Evolutionary conservation across 2,329 filamentous ascomycete species (phyloP).

Genomic region (Fulvia fulva): DNA sequence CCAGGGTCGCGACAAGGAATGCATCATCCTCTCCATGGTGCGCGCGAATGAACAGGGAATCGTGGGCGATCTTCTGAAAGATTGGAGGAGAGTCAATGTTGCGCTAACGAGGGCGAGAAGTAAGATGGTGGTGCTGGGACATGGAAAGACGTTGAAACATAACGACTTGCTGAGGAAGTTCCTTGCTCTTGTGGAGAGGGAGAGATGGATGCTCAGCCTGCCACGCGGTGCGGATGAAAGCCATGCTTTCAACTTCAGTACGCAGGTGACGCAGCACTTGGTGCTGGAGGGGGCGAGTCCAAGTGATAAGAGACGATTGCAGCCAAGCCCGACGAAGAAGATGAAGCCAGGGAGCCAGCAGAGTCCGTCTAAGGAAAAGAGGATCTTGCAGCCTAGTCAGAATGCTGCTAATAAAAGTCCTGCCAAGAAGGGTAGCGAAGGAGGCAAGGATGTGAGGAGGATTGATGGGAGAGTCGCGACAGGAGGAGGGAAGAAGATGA

Average conservation of each 20-base stretch:
- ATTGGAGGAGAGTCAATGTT: constrained; percentile 92
- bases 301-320: background rate
- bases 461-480: constrained; percentile 10
- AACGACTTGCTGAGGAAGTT: constrained; percentile 75
- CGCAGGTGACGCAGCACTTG: constrained; percentile 18
- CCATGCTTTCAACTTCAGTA: constrained; percentile 26
- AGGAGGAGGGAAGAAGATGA: constrained; percentile 13
- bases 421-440: constrained; percentile 1
- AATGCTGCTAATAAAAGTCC: constrained; percentile 10
- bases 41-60: constrained; percentile 75
- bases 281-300: constrained; percentile 5
- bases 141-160: constrained; percentile 66
- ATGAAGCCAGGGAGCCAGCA: constrained; percentile 2
- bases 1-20: constrained; percentile 92
- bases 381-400: constrained; percentile 4
- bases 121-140: constrained; percentile 86
- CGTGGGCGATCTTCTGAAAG: constrained; percentile 87
- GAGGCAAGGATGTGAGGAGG: constrained; percentile 3
- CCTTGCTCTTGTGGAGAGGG: constrained; percentile 70
- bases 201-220: constrained; percentile 76
- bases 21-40: constrained; percentile 82
- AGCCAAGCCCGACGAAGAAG: constrained; percentile 2
- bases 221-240: constrained; percentile 20
- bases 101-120: constrained; percentile 90
- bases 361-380: constrained; percentile 7